phyloP scores from a whole-genome alignment of 306 rosid genomes.

The Rosa rugosa region DNA sequence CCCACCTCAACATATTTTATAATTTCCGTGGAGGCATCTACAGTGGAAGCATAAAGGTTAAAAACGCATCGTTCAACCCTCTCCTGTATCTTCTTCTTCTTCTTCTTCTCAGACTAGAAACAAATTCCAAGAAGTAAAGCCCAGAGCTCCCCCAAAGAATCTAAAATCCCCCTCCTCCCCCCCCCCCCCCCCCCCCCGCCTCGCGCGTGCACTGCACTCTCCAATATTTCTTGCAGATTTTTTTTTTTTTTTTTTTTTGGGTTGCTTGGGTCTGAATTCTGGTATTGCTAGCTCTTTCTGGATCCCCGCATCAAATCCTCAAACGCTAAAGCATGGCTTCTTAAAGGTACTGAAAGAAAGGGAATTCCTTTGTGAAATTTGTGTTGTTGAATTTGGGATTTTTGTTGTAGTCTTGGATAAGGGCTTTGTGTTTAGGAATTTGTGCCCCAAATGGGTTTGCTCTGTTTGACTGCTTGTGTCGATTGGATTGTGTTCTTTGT shows the following conservation, averaged over 20 bases:
- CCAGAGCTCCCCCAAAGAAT: slow-evolving; percentile 50
- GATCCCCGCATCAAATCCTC: slow-evolving; percentile 16
- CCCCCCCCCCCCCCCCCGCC: slow-evolving; percentile 17
- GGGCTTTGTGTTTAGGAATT: slow-evolving; percentile 30
- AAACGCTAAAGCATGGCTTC: neutral
- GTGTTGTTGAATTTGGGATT: neutral
- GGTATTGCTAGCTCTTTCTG: neutral
- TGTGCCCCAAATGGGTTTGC: slow-evolving; percentile 12
- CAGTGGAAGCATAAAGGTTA: slow-evolving; percentile 26
- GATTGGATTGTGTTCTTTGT: slow-evolving; percentile 18
- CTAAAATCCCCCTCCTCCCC: slow-evolving; percentile 32
- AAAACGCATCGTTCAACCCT: slow-evolving; percentile 59
- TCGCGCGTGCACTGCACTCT: slow-evolving; percentile 44
- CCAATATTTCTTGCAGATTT: slow-evolving; percentile 1
- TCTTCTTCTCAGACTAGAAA: slow-evolving; percentile 14
- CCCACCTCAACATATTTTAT: neutral
- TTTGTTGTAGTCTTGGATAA: slow-evolving; percentile 1
- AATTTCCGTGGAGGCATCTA: neutral
- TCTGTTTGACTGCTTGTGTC: slow-evolving; percentile 13
- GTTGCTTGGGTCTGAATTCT: slow-evolving; percentile 8
- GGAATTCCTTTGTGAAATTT: neutral
- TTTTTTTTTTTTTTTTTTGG: neutral
- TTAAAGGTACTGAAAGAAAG: slow-evolving; percentile 13
- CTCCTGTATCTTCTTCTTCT: slow-evolving; percentile 13
- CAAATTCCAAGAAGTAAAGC: slow-evolving; percentile 29